These are phyloP conservation scores for Lasiosphaeris hirsuta DNA, from an alignment of 495 filamentous ascomycete species.

Conservation along the genomic window DNA sequence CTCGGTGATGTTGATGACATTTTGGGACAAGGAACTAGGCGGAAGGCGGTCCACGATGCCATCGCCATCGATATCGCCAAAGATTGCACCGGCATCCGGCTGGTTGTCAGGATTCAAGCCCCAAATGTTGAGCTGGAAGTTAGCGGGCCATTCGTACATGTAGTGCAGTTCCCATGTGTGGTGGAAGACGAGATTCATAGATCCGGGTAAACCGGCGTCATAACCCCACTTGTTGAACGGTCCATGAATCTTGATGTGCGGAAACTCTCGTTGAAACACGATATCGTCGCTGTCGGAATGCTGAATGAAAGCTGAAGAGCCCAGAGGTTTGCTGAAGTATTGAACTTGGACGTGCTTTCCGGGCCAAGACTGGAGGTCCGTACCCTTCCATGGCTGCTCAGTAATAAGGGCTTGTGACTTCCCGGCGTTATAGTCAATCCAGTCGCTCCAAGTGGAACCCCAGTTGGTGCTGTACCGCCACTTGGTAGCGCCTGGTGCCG, in stretches of 20 bases:
- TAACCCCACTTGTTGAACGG: conserved; percentile 67
- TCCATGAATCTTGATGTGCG: conserved; percentile 60
- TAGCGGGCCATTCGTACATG: conserved; percentile 62
- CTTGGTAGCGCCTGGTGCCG: conserved; percentile 60
- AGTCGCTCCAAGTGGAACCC: conserved; percentile 57
- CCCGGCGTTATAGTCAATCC: conserved; percentile 52
- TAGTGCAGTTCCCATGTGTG: conserved; percentile 60
- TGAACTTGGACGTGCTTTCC: conserved; percentile 65
- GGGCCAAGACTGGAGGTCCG: conserved; percentile 58
- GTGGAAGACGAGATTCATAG: conserved; percentile 51
- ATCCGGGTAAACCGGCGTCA: conserved; percentile 58
- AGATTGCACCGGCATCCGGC: conserved; percentile 49
- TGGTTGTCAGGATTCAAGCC: conserved; percentile 64
- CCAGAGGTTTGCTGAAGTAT: conserved; percentile 64
- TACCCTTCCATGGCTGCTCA: conserved; percentile 55
- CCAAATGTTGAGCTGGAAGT: conserved; percentile 66
- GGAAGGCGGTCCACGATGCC: conserved; percentile 61
- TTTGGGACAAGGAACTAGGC: conserved; percentile 54
- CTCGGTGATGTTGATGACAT: conserved; percentile 59
- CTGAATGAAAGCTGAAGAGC: conserved; percentile 62
- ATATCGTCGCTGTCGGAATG: conserved; percentile 52
- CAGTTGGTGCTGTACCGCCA: conserved; percentile 65
- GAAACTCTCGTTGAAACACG: conserved; percentile 52
- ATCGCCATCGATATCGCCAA: conserved; percentile 39
- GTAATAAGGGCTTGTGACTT: conserved; percentile 41